These are phyloP conservation scores for Bipolaris gigantea DNA, from an alignment of 2,329 filamentous ascomycete genomes.

Conservation along the genomic window DNA sequence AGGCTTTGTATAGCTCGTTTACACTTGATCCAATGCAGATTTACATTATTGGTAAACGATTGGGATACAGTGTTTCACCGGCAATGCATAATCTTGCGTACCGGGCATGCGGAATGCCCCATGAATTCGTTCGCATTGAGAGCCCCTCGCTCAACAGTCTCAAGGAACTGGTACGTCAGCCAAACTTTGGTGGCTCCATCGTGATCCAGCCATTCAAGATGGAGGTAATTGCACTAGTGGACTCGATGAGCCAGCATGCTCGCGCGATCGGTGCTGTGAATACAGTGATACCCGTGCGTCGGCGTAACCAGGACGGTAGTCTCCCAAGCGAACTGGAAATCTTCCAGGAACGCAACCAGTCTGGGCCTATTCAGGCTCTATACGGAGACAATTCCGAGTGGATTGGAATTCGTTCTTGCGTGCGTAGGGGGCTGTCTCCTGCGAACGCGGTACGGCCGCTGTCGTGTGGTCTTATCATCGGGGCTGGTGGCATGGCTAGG, in stretches of 20 bases:
- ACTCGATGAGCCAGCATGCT: slow-evolving; percentile 71
- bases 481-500: slow-evolving; percentile 74
- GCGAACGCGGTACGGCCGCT: slow-evolving; percentile 61
- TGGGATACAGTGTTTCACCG: slow-evolving; percentile 72
- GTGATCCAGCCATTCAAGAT: slow-evolving; percentile 75
- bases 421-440: slow-evolving; percentile 71
- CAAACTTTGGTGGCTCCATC: slow-evolving; percentile 71
- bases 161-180: slow-evolving; percentile 65
- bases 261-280: slow-evolving; percentile 76
- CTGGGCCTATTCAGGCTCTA: slow-evolving; percentile 67
- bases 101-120: slow-evolving; percentile 66
- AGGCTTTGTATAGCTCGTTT: slow-evolving; percentile 67
- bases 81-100: slow-evolving; percentile 77
- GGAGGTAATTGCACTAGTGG: slow-evolving; percentile 65
- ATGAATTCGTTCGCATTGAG: slow-evolving; percentile 67
- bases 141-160: slow-evolving; percentile 64
- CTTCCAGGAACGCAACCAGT: slow-evolving; percentile 62
- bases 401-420: slow-evolving; percentile 75
- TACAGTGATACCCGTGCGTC: slow-evolving; percentile 71
- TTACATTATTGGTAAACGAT: slow-evolving; percentile 73
- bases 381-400: slow-evolving; percentile 83
- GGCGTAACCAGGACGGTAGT: slow-evolving; percentile 58
- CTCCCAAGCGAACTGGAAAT: slow-evolving; percentile 59
- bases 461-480: slow-evolving; percentile 58
- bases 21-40: slow-evolving; percentile 70